Conservation (phyloP, 345 rosid species). For the Microcos paniculata region DNA sequence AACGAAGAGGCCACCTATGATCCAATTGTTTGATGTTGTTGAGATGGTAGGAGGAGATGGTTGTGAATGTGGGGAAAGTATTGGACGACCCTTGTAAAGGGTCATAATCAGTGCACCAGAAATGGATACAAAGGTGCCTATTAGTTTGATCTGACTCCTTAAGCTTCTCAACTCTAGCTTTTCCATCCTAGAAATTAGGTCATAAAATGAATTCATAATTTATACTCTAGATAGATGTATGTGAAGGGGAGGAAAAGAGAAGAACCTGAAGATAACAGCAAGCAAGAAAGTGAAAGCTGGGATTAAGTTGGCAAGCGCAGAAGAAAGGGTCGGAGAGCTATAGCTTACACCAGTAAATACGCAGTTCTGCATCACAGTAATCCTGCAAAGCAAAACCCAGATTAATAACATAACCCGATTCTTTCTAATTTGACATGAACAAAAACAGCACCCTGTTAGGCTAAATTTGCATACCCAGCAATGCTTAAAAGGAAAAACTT, state of each 20-base stretch:
- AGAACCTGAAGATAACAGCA: conserved; percentile 61
- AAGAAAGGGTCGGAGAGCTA: conserved; percentile 58
- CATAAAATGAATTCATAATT: neutral
- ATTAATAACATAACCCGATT: neutral
- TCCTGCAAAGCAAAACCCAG: conserved; percentile 32
- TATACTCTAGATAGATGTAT: neutral
- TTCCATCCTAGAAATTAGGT: conserved; percentile 38
- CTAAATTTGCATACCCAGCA: conserved; percentile 34
- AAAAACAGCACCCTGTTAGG: neutral
- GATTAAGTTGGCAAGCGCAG: conserved; percentile 44
- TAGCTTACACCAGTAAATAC: conserved; percentile 46
- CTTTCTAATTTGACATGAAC: neutral
- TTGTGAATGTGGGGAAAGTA: conserved; percentile 15
- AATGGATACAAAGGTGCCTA: conserved; percentile 42
- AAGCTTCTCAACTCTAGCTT: conserved; percentile 30
- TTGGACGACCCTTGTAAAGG: conserved; percentile 45
- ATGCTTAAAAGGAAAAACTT: conserved; percentile 48
- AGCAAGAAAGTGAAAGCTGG: conserved; percentile 61
- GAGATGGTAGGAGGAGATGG: neutral
- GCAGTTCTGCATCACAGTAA: conserved; percentile 50
- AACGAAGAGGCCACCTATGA: conserved; percentile 46
- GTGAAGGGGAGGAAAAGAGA: neutral
- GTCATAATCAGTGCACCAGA: conserved; percentile 46
- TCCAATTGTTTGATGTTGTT: conserved; percentile 32
- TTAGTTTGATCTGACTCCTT: conserved; percentile 42